Evolutionary conservation across 768 basidiomycete genomes (phyloP).

Genomic region (Mycena maculata): DNA sequence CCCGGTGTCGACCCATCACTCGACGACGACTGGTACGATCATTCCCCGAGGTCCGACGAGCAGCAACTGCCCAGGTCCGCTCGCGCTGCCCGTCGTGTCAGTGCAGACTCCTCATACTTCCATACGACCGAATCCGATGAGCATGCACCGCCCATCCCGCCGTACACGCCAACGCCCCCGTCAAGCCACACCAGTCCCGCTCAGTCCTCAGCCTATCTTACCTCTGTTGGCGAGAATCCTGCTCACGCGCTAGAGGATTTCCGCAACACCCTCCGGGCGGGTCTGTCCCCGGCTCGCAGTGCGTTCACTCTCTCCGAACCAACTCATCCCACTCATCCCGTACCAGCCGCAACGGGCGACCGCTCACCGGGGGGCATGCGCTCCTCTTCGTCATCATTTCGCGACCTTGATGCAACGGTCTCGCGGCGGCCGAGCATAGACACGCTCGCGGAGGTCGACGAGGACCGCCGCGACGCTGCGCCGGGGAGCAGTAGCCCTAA

Average conservation of each 20-base stretch:
- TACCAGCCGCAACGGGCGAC: slow-evolving; percentile 18
- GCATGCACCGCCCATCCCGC: slow-evolving; percentile 23
- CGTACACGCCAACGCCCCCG: slow-evolving; percentile 30
- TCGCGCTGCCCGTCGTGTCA: slow-evolving; percentile 31
- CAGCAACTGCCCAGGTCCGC: background rate
- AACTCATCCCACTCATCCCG: background rate
- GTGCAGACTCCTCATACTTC: slow-evolving; percentile 34
- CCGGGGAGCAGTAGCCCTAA: slow-evolving; percentile 30
- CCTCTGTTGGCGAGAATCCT: slow-evolving; percentile 30
- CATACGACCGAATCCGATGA: slow-evolving; percentile 5
- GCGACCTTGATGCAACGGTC: slow-evolving; percentile 42
- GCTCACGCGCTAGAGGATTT: slow-evolving; percentile 55
- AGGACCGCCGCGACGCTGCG: slow-evolving; percentile 6
- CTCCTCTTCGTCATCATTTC: slow-evolving; percentile 35
- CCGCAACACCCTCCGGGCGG: slow-evolving; percentile 48
- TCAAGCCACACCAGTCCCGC: slow-evolving; percentile 30
- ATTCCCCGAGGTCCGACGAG: slow-evolving; percentile 27
- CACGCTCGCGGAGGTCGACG: slow-evolving; percentile 52
- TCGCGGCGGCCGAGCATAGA: slow-evolving; percentile 57
- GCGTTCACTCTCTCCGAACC: background rate
- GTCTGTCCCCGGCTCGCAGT: slow-evolving; percentile 36
- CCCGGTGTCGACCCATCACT: slow-evolving; percentile 56
- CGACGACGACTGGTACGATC: slow-evolving; percentile 43
- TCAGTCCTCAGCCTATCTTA: slow-evolving; percentile 20
- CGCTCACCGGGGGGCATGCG: slow-evolving; percentile 16